These are phyloP conservation scores for Fusarium camptoceras DNA, from an alignment of 2,329 filamentous ascomycete species.

Conservation along the genomic window DNA sequence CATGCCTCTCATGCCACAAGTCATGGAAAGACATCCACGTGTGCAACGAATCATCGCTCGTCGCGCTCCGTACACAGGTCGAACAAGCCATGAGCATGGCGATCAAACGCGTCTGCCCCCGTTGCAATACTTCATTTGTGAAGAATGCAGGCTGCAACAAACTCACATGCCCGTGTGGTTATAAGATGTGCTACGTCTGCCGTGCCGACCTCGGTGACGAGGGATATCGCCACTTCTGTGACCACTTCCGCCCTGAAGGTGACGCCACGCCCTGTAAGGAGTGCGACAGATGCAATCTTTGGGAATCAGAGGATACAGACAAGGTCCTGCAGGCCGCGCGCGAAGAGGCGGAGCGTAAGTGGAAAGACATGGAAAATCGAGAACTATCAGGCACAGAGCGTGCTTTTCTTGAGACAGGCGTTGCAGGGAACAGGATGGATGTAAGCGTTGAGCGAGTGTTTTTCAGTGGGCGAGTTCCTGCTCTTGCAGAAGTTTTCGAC, in stretches of 20 bases:
- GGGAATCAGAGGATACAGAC: slow-evolving; percentile 80
- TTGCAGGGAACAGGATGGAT: slow-evolving; percentile 49
- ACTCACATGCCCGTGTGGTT: slow-evolving; percentile 93
- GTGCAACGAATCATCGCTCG: slow-evolving; percentile 85
- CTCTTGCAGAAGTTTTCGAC: slow-evolving; percentile 59
- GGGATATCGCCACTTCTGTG: slow-evolving; percentile 94
- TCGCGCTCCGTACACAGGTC: slow-evolving; percentile 87
- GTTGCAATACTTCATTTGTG: slow-evolving; percentile 91
- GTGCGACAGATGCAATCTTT: slow-evolving; percentile 84
- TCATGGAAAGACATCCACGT: slow-evolving; percentile 89
- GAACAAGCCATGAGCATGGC: slow-evolving; percentile 94
- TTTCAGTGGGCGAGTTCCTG: slow-evolving; percentile 52
- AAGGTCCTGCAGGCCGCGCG: slow-evolving; percentile 75
- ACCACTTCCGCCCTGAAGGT: slow-evolving; percentile 88
- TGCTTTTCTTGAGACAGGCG: slow-evolving; percentile 67
- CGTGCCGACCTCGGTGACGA: slow-evolving; percentile 78
- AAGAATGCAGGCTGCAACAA: slow-evolving; percentile 97
- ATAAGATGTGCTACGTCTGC: slow-evolving; percentile 98
- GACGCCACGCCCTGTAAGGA: slow-evolving; percentile 78
- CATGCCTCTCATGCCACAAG: slow-evolving; percentile 85
- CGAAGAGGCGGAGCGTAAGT: slow-evolving; percentile 76
- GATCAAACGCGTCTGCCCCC: slow-evolving; percentile 93
- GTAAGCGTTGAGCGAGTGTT: slow-evolving; percentile 51
- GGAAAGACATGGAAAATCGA: slow-evolving; percentile 73
- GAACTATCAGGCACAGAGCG: slow-evolving; percentile 67